These are phyloP conservation scores for Marchantia paleacea DNA, from an alignment of 225 moss, liverwort and hornwort species.

Conservation along the genomic window DNA sequence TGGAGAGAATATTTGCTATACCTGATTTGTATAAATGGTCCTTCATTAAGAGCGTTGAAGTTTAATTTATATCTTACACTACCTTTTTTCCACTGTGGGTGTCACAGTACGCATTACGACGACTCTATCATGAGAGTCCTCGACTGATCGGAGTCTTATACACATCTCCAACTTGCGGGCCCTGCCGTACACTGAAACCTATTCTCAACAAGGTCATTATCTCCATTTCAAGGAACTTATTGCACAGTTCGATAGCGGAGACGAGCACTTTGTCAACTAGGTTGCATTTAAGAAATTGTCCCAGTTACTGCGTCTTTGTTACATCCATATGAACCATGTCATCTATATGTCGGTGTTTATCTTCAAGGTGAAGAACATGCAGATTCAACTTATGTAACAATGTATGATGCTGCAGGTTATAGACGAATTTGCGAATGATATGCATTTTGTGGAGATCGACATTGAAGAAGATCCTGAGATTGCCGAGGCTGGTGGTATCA, in stretches of 20 bases:
- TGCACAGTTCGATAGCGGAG: too few species aligned
- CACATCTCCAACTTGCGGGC: conserved; percentile 92
- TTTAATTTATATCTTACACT: background rate
- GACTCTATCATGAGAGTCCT: conserved; percentile 95
- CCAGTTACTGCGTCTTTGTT: background rate
- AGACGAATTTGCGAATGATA: conserved; percentile 68
- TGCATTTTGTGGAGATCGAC: conserved; percentile 95
- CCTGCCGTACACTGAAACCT: conserved; percentile 89
- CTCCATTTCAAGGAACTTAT: background rate
- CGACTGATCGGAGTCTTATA: conserved; percentile 90
- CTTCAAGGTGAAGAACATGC: background rate
- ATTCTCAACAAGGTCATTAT: conserved; percentile 76
- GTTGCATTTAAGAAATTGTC: background rate
- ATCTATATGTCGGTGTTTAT: background rate
- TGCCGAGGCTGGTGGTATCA: conserved; percentile 92
- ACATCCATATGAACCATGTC: background rate
- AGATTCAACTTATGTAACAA: background rate
- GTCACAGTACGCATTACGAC: conserved; percentile 84
- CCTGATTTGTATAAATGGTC: too few species aligned
- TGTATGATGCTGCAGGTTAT: conserved; percentile 61
- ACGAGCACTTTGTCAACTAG: background rate
- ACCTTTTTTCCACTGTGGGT: background rate
- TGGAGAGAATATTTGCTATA: too few species aligned
- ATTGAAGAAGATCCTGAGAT: conserved; percentile 99
- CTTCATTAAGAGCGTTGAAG: background rate